These are phyloP conservation scores for Boletus subcaerulescens DNA, from an alignment of 768 basidiomycete genomes.

Conservation along the genomic window DNA sequence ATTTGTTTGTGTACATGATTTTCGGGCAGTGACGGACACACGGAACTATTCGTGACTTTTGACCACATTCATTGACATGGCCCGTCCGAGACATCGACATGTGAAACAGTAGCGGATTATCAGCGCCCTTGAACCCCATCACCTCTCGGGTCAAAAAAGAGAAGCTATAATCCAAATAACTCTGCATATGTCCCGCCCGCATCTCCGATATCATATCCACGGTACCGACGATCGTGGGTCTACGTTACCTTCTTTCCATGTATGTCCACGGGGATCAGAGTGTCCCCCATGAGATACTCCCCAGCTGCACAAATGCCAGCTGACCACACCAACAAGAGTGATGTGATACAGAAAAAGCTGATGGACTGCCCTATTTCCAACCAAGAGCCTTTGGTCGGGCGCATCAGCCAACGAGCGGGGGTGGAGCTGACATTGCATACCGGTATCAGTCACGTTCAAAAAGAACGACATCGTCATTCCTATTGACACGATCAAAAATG, in stretches of 20 bases:
- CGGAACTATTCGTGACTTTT: slow-evolving; percentile 5
- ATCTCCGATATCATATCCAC: background rate
- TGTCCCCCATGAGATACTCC: slow-evolving; percentile 60
- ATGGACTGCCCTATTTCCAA: slow-evolving; percentile 76
- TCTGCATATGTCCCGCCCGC: slow-evolving; percentile 1
- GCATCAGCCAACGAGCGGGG: slow-evolving; percentile 3
- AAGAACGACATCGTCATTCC: slow-evolving; percentile 86
- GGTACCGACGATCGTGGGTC: slow-evolving; percentile 24
- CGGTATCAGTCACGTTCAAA: slow-evolving; percentile 77
- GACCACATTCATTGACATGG: background rate
- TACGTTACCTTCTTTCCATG: slow-evolving; percentile 22
- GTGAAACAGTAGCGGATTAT: slow-evolving; percentile 1
- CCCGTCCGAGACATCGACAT: slow-evolving; percentile 5
- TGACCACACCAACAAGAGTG: slow-evolving; percentile 62
- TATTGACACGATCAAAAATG: slow-evolving; percentile 24
- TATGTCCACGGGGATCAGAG: slow-evolving; percentile 19
- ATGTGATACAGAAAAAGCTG: slow-evolving; percentile 84
- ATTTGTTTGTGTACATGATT: background rate
- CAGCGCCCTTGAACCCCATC: background rate
- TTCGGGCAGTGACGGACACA: background rate
- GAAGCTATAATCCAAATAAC: background rate
- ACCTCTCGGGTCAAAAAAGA: background rate
- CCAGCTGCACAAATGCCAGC: slow-evolving; percentile 73
- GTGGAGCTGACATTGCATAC: slow-evolving; percentile 32
- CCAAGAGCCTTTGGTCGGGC: slow-evolving; percentile 61